Base-by-base conservation (phyloP, 1,284 basidiomycete genomes). In the Neonothopanus nambi region DNA sequence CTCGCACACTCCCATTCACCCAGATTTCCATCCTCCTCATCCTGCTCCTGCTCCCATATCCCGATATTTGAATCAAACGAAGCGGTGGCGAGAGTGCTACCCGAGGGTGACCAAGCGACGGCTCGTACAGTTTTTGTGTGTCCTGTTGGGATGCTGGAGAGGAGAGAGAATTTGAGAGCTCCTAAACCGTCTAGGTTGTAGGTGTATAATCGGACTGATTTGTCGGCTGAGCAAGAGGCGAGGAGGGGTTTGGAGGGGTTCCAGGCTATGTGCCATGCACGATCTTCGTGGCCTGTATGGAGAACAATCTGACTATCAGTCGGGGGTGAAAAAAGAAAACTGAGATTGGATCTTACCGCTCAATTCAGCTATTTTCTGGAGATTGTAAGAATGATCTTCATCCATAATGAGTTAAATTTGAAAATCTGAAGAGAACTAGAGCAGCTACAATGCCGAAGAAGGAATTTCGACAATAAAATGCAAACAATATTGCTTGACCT, bases 1-100 rank as follows among this genome's bases (percentile, higher is more conserved):
- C 87, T 88, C 53, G 89, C 82, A 67, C 94, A 95, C 63, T 96
- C 93, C 91, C 93, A 91, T 57, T 89, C 86, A 3, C 78, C 77
- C 1, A 46, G 39, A 23, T 35, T 51, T 62, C 64, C 82, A 3
- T 79, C 75, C 30, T 75, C 74, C 30, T 75, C 74, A 2, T 68
- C 73, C 7, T 60, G 74, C 61, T 75, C 79, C 63, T 85, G 84
- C 63, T 95, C 92, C 95, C 95, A 99, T 39, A 99, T 80, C 0
- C 88, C 91, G 21, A 98, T 89, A 49, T 93, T 94, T 1, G 93
- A 83, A 65, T 99, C 97, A 63, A 99, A 99, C 1, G 93, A 96
- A 0, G 89, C 97, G 0, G 94, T 95, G 0, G 95, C 96, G n/a
- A 99, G 79, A 2, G 87, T 89, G 49, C 79, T 77, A 1, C 96